phyloP scores from a whole-genome alignment of 2,329 filamentous ascomycete genomes.

The Arthrobotrys pseudoclavata region DNA sequence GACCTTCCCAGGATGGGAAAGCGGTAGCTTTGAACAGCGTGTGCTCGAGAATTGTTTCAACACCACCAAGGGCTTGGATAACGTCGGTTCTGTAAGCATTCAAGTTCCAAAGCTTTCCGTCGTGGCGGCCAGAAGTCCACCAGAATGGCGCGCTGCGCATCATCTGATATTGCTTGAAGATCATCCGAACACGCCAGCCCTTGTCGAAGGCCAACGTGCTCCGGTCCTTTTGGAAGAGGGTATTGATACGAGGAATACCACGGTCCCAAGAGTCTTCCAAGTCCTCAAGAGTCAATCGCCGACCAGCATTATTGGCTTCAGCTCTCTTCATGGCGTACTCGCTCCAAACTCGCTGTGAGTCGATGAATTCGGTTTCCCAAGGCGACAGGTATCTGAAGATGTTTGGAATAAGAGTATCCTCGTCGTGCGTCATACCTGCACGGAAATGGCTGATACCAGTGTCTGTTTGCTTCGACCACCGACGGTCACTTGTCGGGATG shows the following conservation, averaged over 20 bases:
- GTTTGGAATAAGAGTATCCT: slow-evolving; percentile 97
- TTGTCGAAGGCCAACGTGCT: slow-evolving; percentile 98
- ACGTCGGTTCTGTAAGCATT: slow-evolving; percentile 97
- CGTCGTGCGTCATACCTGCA: slow-evolving; percentile 97
- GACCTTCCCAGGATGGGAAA: slow-evolving; percentile 95
- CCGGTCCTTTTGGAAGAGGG: slow-evolving; percentile 97
- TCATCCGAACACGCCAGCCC: slow-evolving; percentile 92
- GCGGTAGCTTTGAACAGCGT: slow-evolving; percentile 97
- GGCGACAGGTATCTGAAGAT: slow-evolving; percentile 99
- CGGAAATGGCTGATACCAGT: slow-evolving; percentile 97
- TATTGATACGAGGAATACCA: slow-evolving; percentile 97
- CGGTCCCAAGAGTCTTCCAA: slow-evolving; percentile 99
- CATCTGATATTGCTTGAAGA: slow-evolving; percentile 98
- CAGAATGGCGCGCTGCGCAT: slow-evolving; percentile 99
- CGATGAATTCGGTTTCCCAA: slow-evolving; percentile 99
- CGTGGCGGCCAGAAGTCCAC: slow-evolving; percentile 98
- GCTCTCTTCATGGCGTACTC: slow-evolving; percentile 98
- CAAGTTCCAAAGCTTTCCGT: slow-evolving; percentile 96
- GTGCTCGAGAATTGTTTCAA: slow-evolving; percentile 97
- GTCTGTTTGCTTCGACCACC: slow-evolving; percentile 98
- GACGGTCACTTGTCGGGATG: slow-evolving; percentile 96
- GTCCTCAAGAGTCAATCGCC: slow-evolving; percentile 92
- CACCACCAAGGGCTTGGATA: slow-evolving; percentile 94
- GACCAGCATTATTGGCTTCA: slow-evolving; percentile 97
- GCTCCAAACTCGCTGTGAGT: slow-evolving; percentile 98